Evolutionary conservation across 495 filamentous ascomycete species (phyloP).

Genomic region (Parachaetomium inaequale): DNA sequence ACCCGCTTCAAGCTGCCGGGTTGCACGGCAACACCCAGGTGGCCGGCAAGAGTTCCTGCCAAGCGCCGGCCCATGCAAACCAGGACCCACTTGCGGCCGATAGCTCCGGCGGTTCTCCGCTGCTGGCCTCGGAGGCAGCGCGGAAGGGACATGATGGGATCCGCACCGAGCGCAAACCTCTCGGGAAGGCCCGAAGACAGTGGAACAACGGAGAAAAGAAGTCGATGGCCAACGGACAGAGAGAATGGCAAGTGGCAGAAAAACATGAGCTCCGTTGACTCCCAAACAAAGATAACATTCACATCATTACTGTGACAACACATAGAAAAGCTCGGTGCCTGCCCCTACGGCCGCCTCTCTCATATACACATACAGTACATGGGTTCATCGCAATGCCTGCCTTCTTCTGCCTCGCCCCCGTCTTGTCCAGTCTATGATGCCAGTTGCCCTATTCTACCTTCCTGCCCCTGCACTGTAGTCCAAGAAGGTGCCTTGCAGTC

Average conservation of each 20-base stretch:
- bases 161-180: not conserved
- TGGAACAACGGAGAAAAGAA: not conserved
- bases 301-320: constrained; percentile 14
- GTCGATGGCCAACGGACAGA: no score
- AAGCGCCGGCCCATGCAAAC: not conserved
- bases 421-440: constrained; percentile 11
- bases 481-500: not conserved
- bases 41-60: no score
- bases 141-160: not conserved
- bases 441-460: not conserved
- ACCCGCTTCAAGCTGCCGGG: no score
- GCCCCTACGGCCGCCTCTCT: constrained; percentile 8
- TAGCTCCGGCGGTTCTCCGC: constrained; percentile 22
- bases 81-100: constrained; percentile 6
- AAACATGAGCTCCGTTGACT: not conserved
- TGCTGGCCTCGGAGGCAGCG: not conserved
- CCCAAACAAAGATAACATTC: constrained; percentile 7
- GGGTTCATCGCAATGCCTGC: not conserved
- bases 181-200: constrained; percentile 4
- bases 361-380: constrained; percentile 11
- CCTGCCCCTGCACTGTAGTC: not conserved
- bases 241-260: not conserved
- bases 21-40: no score
- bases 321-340: constrained; percentile 6
- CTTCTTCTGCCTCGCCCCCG: not conserved